These are phyloP conservation scores for Fusarium circinatum DNA, from an alignment of 2,329 filamentous ascomycete genomes.

Conservation along the genomic window DNA sequence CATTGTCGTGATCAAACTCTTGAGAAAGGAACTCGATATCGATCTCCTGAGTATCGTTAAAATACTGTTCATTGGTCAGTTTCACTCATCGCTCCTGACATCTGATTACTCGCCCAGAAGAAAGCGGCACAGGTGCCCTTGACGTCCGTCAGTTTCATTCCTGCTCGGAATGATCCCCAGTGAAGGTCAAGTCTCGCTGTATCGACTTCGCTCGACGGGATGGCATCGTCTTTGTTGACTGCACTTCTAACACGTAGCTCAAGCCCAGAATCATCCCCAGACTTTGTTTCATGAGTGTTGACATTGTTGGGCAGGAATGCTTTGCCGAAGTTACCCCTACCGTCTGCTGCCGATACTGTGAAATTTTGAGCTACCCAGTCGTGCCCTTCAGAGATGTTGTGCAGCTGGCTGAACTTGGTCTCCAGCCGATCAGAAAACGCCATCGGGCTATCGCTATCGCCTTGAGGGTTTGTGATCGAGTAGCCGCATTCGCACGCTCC, in stretches of 20 bases:
- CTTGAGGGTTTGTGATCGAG: constrained; percentile 58
- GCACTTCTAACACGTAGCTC: constrained; percentile 64
- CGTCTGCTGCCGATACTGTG: constrained; percentile 66
- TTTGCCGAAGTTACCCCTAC: constrained; percentile 74
- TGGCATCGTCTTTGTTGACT: constrained; percentile 57
- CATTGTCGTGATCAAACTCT: constrained; percentile 64
- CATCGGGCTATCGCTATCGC: constrained; percentile 51
- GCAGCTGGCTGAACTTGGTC: constrained; percentile 73
- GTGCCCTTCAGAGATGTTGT: constrained; percentile 59
- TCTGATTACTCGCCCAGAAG: constrained; percentile 71
- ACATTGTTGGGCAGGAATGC: constrained; percentile 68
- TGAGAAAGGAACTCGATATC: constrained; percentile 82
- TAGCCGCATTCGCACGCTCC: constrained; percentile 80
- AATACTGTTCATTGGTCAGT: constrained; percentile 63
- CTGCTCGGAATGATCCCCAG: constrained; percentile 76
- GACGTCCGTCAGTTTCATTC: constrained; percentile 70
- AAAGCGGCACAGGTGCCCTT: constrained; percentile 80
- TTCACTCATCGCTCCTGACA: neutral
- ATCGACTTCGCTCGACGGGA: constrained; percentile 73
- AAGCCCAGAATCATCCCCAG: constrained; percentile 56
- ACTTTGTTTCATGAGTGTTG: constrained; percentile 49
- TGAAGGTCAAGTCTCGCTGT: constrained; percentile 69
- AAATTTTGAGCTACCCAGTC: constrained; percentile 76
- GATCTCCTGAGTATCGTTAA: constrained; percentile 82
- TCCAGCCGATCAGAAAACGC: constrained; percentile 77